phyloP scores from a whole-genome alignment of 1,139 yeast genomes.

The Yamadazyma sp. region DNA sequence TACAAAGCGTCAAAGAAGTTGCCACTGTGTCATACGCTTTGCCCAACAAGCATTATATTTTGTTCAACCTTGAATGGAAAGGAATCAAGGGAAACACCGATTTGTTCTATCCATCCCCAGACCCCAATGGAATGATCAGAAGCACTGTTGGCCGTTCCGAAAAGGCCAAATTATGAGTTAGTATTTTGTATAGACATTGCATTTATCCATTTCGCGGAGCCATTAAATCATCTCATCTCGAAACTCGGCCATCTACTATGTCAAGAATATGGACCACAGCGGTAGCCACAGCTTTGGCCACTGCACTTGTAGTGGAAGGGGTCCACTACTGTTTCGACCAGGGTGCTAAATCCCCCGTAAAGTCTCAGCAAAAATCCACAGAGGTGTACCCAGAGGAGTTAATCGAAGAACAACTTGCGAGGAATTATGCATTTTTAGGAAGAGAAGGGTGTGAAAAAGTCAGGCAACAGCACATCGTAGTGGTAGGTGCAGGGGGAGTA shows the following conservation, averaged over 20 bases:
- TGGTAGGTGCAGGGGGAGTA: slow-evolving; percentile 97
- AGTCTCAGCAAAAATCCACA: slow-evolving; percentile 6
- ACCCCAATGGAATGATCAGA: slow-evolving; percentile 89
- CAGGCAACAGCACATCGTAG: slow-evolving; percentile 71
- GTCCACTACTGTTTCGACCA: slow-evolving; percentile 29
- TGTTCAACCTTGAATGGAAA: slow-evolving; percentile 80
- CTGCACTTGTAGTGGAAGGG: slow-evolving; percentile 45
- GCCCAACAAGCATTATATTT: slow-evolving; percentile 89
- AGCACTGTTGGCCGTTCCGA: slow-evolving; percentile 73
- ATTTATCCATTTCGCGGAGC: no score
- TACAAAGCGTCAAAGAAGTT: slow-evolving; percentile 55
- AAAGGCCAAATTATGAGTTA: slow-evolving; percentile 36
- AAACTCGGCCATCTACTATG: slow-evolving; percentile 10
- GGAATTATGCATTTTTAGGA: slow-evolving; percentile 89
- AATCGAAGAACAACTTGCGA: slow-evolving; percentile 84
- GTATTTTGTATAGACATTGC: neutral
- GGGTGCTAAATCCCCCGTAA: slow-evolving; percentile 12
- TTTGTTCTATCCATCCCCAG: slow-evolving; percentile 84
- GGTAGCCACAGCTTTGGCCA: slow-evolving; percentile 34
- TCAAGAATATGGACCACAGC: slow-evolving; percentile 24
- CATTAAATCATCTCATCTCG: slow-evolving; percentile 3
- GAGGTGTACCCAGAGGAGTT: slow-evolving; percentile 63
- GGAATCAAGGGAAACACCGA: slow-evolving; percentile 78
- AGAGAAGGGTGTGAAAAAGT: slow-evolving; percentile 79
- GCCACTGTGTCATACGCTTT: slow-evolving; percentile 67